Percentiles rank a stretch among this genome's conserved stretches.
Conservation (phyloP, 345 rosid genomes). For the Garcia nutans region DNA sequence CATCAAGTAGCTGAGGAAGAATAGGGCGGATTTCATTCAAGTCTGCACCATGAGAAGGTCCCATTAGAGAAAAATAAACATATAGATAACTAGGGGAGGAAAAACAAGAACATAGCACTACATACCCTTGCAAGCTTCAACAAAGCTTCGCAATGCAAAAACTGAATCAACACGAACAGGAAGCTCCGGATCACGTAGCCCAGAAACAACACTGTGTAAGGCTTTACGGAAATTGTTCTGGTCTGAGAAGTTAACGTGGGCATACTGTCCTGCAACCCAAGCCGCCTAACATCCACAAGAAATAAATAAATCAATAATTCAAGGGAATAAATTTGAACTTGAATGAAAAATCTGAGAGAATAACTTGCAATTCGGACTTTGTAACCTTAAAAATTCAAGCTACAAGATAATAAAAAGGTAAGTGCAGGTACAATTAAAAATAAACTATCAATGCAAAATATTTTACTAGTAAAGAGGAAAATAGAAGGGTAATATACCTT, state of each 20-base stretch:
- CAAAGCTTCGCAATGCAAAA: slow-evolving; percentile 89
- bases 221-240: slow-evolving; percentile 81
- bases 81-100: background rate
- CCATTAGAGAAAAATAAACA: slow-evolving; percentile 5
- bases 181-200: slow-evolving; percentile 90
- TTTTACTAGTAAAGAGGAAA: background rate
- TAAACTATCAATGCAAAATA: slow-evolving; percentile 11
- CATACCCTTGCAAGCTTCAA: slow-evolving; percentile 90
- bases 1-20: slow-evolving; percentile 95
- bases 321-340: no score
- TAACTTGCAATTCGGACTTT: background rate
- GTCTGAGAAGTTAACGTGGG: slow-evolving; percentile 75
- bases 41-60: slow-evolving; percentile 50
- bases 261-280: slow-evolving; percentile 99
- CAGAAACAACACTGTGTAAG: slow-evolving; percentile 80
- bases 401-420: background rate
- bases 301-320: background rate
- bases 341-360: background rate
- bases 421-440: slow-evolving; percentile 7
- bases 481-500: slow-evolving; percentile 53
- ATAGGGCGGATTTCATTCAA: slow-evolving; percentile 93
- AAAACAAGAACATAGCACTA: slow-evolving; percentile 14
- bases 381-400: background rate
- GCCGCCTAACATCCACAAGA: slow-evolving; percentile 62
- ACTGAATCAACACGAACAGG: slow-evolving; percentile 99